Conservation (phyloP, 1,139 yeast species). For the Suhomyces terraborum region DNA sequence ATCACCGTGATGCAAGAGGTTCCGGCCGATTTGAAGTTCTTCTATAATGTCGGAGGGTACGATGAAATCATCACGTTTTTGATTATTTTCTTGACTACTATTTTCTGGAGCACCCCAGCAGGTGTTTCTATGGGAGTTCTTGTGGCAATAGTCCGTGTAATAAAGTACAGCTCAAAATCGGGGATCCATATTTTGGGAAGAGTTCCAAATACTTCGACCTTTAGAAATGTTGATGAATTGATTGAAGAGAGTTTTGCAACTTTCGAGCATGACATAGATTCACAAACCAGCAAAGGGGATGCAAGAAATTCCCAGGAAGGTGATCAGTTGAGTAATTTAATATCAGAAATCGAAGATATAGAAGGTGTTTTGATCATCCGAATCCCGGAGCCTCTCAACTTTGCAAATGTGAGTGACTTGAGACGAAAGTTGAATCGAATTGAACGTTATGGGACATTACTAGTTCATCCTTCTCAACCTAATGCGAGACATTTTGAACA, state of each 20-base stretch:
- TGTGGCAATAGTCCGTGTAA: conserved; percentile 31
- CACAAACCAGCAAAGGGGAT: neutral
- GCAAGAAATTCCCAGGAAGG: conserved; percentile 5
- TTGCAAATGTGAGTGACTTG: conserved; percentile 33
- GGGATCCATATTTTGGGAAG: conserved; percentile 38
- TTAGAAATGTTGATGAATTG: conserved; percentile 39
- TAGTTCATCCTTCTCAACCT: conserved; percentile 38
- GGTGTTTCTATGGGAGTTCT: conserved; percentile 35
- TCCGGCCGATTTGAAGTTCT: conserved; percentile 33
- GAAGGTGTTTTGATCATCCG: conserved; percentile 36
- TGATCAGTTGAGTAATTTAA: conserved; percentile 21
- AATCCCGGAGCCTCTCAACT: conserved; percentile 35
- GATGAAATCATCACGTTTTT: conserved; percentile 32
- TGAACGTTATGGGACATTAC: conserved; percentile 32
- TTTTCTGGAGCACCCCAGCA: conserved; percentile 37
- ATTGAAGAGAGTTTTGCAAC: conserved; percentile 35
- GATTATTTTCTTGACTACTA: conserved; percentile 27
- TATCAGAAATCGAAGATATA: conserved; percentile 33
- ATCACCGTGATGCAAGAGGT: conserved; percentile 37
- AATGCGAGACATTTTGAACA: conserved; percentile 25
- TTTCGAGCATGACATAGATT: conserved; percentile 16
- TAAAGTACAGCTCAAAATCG: conserved; percentile 33
- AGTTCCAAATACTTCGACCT: conserved; percentile 33
- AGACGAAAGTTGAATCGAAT: conserved; percentile 28
- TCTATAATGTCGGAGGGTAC: conserved; percentile 33